A percentile compares a stretch with the other conserved stretches of the same genome.
phyloP scores from a whole-genome alignment of 768 basidiomycete genomes.

The Lactarius sp. region DNA sequence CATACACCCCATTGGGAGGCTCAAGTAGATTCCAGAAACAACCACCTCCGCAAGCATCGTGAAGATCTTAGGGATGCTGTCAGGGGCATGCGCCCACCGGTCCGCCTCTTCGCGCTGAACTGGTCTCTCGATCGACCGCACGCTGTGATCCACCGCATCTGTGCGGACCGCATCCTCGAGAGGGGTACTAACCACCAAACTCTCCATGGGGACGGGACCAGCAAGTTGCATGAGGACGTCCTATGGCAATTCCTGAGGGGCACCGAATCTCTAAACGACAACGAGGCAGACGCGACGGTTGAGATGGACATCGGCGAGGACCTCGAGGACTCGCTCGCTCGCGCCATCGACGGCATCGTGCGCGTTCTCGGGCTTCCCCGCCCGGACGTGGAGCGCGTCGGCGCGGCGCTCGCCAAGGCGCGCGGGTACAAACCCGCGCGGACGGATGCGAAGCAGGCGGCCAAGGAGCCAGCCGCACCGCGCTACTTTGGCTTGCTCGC shows the following conservation, averaged over 20 bases:
- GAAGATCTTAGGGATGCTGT: conserved; percentile 55
- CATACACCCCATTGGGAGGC: neutral
- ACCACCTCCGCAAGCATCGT: conserved; percentile 36
- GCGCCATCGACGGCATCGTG: conserved; percentile 56
- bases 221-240: conserved; percentile 66
- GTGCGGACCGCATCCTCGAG: conserved; percentile 62
- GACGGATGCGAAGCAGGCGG: conserved; percentile 29
- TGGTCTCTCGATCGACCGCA: conserved; percentile 61
- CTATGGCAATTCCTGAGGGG: conserved; percentile 73
- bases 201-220: conserved; percentile 52
- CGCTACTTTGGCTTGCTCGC: conserved; percentile 79
- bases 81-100: conserved; percentile 42
- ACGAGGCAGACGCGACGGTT: conserved; percentile 63
- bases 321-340: conserved; percentile 49
- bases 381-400: conserved; percentile 54
- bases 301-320: conserved; percentile 59
- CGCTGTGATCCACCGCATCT: conserved; percentile 66
- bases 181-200: conserved; percentile 87
- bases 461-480: conserved; percentile 32
- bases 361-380: conserved; percentile 47
- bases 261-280: conserved; percentile 54
- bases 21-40: conserved; percentile 49
- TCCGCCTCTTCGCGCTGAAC: conserved; percentile 75
- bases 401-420: conserved; percentile 43
- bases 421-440: conserved; percentile 39